Evolutionary conservation across 1,139 yeast species (phyloP), one percentile per base, ranked within the genome.

Genomic region (Magnusiomyces sp.): DNA sequence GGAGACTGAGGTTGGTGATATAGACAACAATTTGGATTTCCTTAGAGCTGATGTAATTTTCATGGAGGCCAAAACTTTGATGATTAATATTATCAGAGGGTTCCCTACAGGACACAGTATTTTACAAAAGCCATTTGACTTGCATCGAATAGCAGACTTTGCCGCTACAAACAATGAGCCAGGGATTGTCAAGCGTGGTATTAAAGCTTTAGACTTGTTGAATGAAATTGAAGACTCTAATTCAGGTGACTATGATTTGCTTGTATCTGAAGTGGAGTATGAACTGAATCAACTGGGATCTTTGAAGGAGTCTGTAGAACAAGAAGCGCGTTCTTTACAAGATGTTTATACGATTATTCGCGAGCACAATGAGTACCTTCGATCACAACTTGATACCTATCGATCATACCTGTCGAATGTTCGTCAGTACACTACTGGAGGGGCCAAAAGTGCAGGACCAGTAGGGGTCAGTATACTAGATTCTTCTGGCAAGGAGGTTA

Each of bases 211-310:
- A 38, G 66, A 66, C 36, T 56, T 69, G 50, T 53, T 69, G 23
- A 56, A 57, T 13, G 70, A 66, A 41, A 61, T 68, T 32, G 64
- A 62, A 42, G 58, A 58, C 5, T 55, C 64, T 1, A 60, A 61
- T 46, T 55, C 60, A 7, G 69, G 64, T 23, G 68, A 65, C 49
- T 55, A 59, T 19, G 62, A 60, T 29, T 56, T 67, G 34, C 58
- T 69, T 36, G 62, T 63, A 17, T 54, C 57, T 2, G 72, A 68
- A 49, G 67, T 68, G 11, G 70, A 66, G 34, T 64, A 65, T 41
- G 72, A 68, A 51, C 58, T 68, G n/a, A 59, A 62, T 43, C 71
- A 66, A 46, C 56, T 68, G 34, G 71, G 71, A 5, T 65, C 70
- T n/a, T 52, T 66, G 34, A 62, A 60, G 40, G 68, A 64, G 27